These are phyloP conservation scores for Vitis riparia DNA, from an alignment of 164 flowering plant genomes.

Conservation along the genomic window DNA sequence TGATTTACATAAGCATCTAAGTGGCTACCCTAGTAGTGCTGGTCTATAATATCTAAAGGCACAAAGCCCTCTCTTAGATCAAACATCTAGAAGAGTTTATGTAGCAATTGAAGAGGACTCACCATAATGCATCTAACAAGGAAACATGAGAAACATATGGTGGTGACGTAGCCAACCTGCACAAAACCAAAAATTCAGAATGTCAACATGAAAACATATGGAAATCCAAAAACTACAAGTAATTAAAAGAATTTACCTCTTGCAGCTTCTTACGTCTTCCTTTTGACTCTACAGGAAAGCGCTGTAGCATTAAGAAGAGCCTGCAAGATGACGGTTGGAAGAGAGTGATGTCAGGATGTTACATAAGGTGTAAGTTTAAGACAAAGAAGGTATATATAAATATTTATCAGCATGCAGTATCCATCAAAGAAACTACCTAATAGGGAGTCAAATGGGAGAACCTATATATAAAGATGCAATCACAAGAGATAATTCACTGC, in stretches of 20 bases:
- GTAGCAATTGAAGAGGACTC: slow-evolving; percentile 26
- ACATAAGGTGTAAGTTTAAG: neutral
- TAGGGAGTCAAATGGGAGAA: no score
- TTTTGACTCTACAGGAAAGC: slow-evolving; percentile 94
- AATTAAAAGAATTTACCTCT: slow-evolving; percentile 50
- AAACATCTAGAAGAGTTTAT: neutral
- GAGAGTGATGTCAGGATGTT: neutral
- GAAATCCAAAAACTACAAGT: neutral
- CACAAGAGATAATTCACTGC: no score
- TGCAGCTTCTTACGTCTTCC: slow-evolving; percentile 94
- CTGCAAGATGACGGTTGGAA: slow-evolving; percentile 35
- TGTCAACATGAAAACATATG: neutral
- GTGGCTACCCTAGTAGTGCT: no score
- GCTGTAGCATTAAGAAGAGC: slow-evolving; percentile 88
- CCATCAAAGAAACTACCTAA: no score
- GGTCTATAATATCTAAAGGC: neutral
- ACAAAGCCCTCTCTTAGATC: neutral
- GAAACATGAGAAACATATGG: slow-evolving; percentile 94
- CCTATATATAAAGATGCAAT: no score
- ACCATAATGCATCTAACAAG: slow-evolving; percentile 90
- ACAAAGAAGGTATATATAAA: neutral
- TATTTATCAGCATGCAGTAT: no score
- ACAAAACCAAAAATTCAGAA: slow-evolving; percentile 5
- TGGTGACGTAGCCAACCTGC: slow-evolving; percentile 98
- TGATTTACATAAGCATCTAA: no score